These are phyloP conservation scores for Shiraia bambusicola DNA, from an alignment of 2,329 filamentous ascomycete genomes.

Conservation along the genomic window DNA sequence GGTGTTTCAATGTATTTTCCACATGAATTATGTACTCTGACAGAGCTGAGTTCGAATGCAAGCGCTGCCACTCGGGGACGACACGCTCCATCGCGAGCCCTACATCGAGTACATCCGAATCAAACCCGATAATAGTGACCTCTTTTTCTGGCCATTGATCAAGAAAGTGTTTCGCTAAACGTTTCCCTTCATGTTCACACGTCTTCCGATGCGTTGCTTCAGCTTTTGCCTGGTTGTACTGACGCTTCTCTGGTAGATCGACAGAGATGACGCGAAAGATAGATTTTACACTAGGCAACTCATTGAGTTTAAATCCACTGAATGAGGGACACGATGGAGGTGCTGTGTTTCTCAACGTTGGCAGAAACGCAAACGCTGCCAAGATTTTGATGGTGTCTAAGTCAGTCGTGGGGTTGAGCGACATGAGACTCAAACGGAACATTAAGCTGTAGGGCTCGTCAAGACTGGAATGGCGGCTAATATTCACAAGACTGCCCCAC, in stretches of 20 bases:
- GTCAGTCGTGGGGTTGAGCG: slow-evolving; percentile 42
- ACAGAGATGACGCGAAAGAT: slow-evolving; percentile 34
- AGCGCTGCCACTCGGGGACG: slow-evolving; percentile 49
- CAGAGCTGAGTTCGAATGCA: slow-evolving; percentile 51
- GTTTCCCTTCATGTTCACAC: slow-evolving; percentile 36
- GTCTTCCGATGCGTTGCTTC: slow-evolving; percentile 19
- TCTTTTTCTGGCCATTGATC: slow-evolving; percentile 39
- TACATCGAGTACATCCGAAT: slow-evolving; percentile 39
- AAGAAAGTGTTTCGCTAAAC: slow-evolving; percentile 43
- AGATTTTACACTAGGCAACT: slow-evolving; percentile 36
- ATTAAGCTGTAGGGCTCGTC: slow-evolving; percentile 41
- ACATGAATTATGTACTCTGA: slow-evolving; percentile 46
- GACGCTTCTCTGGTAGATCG: slow-evolving; percentile 9
- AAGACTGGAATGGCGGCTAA: slow-evolving; percentile 30
- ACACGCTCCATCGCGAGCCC: slow-evolving; percentile 43
- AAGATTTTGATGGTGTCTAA: slow-evolving; percentile 38
- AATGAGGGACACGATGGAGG: slow-evolving; percentile 36
- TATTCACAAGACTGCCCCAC: slow-evolving; percentile 47
- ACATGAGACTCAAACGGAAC: slow-evolving; percentile 47
- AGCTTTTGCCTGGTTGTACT: background rate
- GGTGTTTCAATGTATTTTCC: slow-evolving; percentile 44
- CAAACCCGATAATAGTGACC: slow-evolving; percentile 33
- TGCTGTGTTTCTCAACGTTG: slow-evolving; percentile 40
- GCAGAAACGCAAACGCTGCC: slow-evolving; percentile 46
- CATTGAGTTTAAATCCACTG: slow-evolving; percentile 37